phyloP scores from a whole-genome alignment of 225 moss, liverwort and hornwort genomes.

The Bryoerythrophyllum caledonicum region DNA sequence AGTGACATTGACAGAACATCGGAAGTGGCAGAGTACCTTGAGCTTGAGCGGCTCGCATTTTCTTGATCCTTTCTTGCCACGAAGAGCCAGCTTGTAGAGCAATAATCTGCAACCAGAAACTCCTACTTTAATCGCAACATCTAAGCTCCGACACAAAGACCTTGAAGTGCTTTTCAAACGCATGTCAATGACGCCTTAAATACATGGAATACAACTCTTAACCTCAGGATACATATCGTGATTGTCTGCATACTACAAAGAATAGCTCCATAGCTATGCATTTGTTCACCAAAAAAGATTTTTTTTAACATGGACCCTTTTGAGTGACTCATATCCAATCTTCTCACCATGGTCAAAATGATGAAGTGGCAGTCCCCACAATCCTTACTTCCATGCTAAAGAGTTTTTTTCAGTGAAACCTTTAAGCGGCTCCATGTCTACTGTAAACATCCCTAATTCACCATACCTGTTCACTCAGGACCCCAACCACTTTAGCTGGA shows the following conservation, averaged over 20 bases:
- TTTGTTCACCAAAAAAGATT: too few species aligned
- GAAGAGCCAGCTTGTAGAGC: slow-evolving; percentile 60
- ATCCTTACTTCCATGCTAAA: too few species aligned
- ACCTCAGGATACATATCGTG: neutral
- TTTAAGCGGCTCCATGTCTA: too few species aligned
- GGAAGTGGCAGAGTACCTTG: slow-evolving; percentile 7
- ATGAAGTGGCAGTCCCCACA: too few species aligned
- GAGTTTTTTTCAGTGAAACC: too few species aligned
- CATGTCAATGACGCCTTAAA: neutral
- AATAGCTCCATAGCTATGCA: neutral
- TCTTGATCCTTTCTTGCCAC: slow-evolving; percentile 77
- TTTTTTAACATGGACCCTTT: too few species aligned
- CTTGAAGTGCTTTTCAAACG: neutral
- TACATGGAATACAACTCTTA: neutral
- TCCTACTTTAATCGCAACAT: neutral
- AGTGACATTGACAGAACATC: neutral
- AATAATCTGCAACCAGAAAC: slow-evolving; percentile 44
- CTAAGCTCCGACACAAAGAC: neutral
- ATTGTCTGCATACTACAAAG: neutral
- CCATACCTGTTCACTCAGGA: slow-evolving; percentile 60
- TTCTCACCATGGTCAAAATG: too few species aligned
- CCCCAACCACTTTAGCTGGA: slow-evolving; percentile 25
- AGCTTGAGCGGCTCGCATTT: slow-evolving; percentile 54
- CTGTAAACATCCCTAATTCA: neutral
- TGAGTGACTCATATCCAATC: too few species aligned